These are phyloP conservation scores for Euphorbia pulcherrima DNA, from an alignment of 345 rosid species.

Conservation along the genomic window DNA sequence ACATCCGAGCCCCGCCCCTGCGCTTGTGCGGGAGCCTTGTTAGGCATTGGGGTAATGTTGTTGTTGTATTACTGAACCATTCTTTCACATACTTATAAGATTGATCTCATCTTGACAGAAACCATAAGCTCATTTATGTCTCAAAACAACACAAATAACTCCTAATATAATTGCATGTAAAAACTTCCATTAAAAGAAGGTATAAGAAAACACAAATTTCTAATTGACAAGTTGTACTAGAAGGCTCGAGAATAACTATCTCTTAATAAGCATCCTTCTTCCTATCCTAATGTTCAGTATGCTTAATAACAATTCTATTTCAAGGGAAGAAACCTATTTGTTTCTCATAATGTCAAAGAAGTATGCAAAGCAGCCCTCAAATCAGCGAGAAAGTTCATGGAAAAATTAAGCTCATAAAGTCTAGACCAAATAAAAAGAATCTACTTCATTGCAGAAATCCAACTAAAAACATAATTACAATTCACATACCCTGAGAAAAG, in stretches of 20 bases:
- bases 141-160: not conserved
- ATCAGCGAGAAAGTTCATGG: not conserved
- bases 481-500: conserved; percentile 74
- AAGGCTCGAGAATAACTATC: not conserved
- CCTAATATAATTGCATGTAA: not conserved
- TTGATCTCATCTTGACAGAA: not conserved
- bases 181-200: not conserved
- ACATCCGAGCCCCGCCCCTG: no score
- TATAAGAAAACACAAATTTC: not conserved
- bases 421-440: not conserved
- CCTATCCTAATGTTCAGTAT: no score
- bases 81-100: not conserved
- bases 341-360: not conserved
- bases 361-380: not conserved
- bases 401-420: not conserved
- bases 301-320: no score
- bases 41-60: no score
- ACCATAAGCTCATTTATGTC: not conserved
- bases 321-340: not conserved
- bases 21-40: no score
- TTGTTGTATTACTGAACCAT: not conserved
- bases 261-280: no score
- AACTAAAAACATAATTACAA: not conserved
- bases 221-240: not conserved
- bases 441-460: no score